Evolutionary conservation across 371 early-diverging fungal genomes (phyloP).

Genomic region (Paraphysoderma sedebokerense): DNA sequence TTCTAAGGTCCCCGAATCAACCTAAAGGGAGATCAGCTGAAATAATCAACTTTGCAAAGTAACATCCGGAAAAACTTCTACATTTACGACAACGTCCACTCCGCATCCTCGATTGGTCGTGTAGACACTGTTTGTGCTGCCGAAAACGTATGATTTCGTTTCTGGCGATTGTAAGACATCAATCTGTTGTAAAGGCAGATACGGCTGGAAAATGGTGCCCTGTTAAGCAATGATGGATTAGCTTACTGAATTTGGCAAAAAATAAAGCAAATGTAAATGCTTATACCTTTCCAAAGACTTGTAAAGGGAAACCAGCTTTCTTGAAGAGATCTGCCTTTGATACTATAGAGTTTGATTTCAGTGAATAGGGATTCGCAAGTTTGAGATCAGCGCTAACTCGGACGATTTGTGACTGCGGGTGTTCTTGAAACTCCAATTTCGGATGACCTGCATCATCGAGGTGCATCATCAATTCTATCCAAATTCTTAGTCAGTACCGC

Average conservation of each 20-base stretch:
- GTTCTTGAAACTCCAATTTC: constrained; percentile 16
- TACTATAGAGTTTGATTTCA: constrained; percentile 14
- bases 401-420: background rate
- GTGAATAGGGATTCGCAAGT: constrained; percentile 8
- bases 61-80: background rate
- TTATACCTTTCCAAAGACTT: constrained; percentile 46
- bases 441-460: constrained; percentile 48
- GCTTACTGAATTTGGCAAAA: background rate
- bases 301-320: constrained; percentile 46
- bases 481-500: background rate
- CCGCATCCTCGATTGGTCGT: constrained; percentile 42
- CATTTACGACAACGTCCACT: constrained; percentile 49
- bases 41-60: background rate
- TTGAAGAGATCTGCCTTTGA: constrained; percentile 26
- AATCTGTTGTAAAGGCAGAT: constrained; percentile 68
- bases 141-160: constrained; percentile 50
- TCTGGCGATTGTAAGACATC: constrained; percentile 46
- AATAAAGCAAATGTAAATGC: background rate
- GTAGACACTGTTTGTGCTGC: constrained; percentile 66
- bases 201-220: constrained; percentile 68
- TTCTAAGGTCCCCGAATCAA: constrained; percentile 54
- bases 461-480: constrained; percentile 26
- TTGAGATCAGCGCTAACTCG: background rate
- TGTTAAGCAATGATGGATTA: constrained; percentile 4
- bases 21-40: constrained; percentile 12